phyloP scores from a whole-genome alignment of 371 early-diverging fungal species.

The Conidiobolus coronatus region DNA sequence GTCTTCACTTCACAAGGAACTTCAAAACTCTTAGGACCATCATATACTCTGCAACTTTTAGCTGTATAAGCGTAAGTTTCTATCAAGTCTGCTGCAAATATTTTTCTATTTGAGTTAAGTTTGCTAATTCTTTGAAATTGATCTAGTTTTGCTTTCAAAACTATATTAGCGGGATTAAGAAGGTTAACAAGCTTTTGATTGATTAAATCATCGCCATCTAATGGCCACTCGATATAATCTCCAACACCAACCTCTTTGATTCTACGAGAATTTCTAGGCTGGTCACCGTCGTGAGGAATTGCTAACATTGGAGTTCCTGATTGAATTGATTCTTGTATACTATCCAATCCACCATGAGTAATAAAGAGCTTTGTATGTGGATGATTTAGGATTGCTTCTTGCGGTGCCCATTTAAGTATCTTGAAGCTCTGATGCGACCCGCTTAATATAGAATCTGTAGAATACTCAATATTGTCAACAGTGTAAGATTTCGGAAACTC shows the following conservation, averaged over 20 bases:
- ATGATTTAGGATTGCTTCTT: conserved; percentile 2
- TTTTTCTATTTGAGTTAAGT: neutral
- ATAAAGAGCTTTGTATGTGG: conserved; percentile 1
- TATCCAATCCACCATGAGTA: conserved; percentile 4
- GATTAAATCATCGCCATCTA: neutral
- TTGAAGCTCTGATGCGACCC: neutral
- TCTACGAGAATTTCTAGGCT: neutral
- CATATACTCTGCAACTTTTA: neutral
- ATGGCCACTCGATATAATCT: neutral
- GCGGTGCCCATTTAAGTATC: conserved; percentile 3
- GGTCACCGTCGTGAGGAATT: neutral
- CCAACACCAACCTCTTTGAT: neutral
- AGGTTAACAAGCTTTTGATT: neutral
- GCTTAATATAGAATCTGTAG: neutral
- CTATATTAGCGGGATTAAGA: neutral
- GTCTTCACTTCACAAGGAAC: neutral
- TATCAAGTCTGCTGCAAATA: neutral
- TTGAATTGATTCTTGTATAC: neutral
- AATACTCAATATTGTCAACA: too few species aligned
- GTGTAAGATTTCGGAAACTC: neutral
- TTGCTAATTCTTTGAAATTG: neutral
- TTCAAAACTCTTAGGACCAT: neutral
- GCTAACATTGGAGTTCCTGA: neutral
- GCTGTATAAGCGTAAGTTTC: neutral
- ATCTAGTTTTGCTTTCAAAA: neutral